A percentile compares a stretch with the other conserved stretches of the same genome.
These are phyloP conservation scores for Pugionium cornutum DNA, from an alignment of 345 rosid genomes.

Conservation along the genomic window DNA sequence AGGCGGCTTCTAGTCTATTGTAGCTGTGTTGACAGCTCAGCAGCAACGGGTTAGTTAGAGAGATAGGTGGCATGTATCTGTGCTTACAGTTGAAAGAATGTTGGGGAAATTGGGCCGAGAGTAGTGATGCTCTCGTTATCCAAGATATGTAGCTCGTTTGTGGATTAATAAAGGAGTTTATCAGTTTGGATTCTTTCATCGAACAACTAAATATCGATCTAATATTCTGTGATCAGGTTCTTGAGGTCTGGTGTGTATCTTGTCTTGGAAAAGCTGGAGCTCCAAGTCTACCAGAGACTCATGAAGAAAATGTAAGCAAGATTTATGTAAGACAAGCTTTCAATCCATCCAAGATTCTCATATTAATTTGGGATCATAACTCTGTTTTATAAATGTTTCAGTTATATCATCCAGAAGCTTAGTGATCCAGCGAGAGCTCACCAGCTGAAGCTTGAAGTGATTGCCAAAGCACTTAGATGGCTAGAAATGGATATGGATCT, in stretches of 20 bases:
- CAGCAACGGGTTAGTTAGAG: slow-evolving; percentile 1
- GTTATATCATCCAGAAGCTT: slow-evolving; percentile 79
- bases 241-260: slow-evolving; percentile 95
- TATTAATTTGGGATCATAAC: background rate
- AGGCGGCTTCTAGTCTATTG: slow-evolving; percentile 14
- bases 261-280: slow-evolving; percentile 95
- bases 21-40: slow-evolving; percentile 15
- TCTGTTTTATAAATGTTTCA: slow-evolving; percentile 35
- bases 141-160: background rate
- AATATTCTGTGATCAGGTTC: slow-evolving; percentile 48
- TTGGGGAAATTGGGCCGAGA: background rate
- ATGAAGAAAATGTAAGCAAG: slow-evolving; percentile 81
- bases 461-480: slow-evolving; percentile 87
- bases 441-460: slow-evolving; percentile 89
- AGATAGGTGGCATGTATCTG: background rate
- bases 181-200: background rate
- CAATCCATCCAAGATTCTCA: background rate
- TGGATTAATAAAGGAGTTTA: slow-evolving; percentile 4
- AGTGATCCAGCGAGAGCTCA: slow-evolving; percentile 92
- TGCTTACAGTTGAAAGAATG: background rate
- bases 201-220: slow-evolving; percentile 1
- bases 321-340: background rate
- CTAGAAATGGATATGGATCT: slow-evolving; percentile 91
- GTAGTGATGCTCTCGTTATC: background rate
- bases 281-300: slow-evolving; percentile 93